Percentiles rank a stretch among this genome's conserved stretches.
Evolutionary conservation across 345 rosid species (phyloP).

Genomic region (Eucalyptus globulus): DNA sequence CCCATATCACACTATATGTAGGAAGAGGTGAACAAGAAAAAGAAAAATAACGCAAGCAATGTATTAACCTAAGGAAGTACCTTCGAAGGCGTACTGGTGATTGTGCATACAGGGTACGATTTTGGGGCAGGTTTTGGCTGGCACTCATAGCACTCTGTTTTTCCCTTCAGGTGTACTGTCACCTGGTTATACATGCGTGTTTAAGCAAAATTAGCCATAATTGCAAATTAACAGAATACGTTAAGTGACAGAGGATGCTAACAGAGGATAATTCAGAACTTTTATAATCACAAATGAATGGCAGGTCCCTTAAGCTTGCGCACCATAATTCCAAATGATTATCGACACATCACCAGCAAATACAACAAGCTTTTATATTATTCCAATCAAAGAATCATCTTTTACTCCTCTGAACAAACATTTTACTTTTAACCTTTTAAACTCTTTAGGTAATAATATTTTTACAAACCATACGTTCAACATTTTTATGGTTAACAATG

Average conservation of each 20-base stretch:
- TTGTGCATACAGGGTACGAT: conserved; percentile 98
- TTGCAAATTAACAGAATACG: not conserved
- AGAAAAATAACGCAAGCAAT: not conserved
- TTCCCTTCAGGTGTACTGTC: conserved; percentile 85
- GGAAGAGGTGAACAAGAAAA: not conserved
- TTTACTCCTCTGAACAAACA: not conserved
- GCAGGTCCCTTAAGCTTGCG: not conserved
- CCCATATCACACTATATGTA: not conserved
- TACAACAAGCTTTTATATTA: not conserved
- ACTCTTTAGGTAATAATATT: not conserved
- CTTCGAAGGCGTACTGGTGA: conserved; percentile 98
- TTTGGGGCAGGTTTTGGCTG: conserved; percentile 94
- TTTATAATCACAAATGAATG: not conserved
- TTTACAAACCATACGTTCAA: not conserved
- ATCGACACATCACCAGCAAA: not conserved
- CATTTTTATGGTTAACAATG: not conserved
- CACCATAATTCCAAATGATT: not conserved
- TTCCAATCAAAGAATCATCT: not conserved
- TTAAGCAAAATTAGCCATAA: not conserved
- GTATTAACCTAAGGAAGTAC: conserved; percentile 11
- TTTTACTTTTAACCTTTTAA: not conserved
- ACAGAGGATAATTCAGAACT: not conserved
- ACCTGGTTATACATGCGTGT: conserved; percentile 27
- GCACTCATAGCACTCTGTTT: conserved; percentile 95
- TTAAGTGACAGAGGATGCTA: not conserved